Evolutionary conservation across 371 early-diverging fungal species (phyloP), one percentile per base, ranked within the genome.

Genomic region (Lichtheimia ramosa): DNA sequence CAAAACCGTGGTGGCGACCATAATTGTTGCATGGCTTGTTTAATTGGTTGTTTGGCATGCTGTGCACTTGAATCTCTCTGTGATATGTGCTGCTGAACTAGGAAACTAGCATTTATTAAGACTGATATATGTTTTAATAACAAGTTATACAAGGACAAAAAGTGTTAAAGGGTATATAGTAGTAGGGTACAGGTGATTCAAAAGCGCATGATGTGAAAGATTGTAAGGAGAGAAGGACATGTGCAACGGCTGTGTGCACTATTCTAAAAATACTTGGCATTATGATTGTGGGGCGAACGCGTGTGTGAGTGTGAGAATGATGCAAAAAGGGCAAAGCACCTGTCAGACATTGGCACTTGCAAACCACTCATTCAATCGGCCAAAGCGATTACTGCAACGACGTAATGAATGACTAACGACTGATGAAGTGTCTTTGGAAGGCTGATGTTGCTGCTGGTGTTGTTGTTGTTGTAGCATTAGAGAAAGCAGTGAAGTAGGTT

Each of bases 21-120:
- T 27, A 43, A 46, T n/a, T 61, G 63, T n/a, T 63, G 64, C 27
- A 58, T 63, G 58, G 58, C 58, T 4, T 63, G 64, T 54, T 42
- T 63, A 16, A 46, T 63, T 20, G 64, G 54, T 15, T 63, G 64
- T 21, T 46, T 63, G 21, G 64, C 64, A 5, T 63, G 58, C 42
- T 63, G 63, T 48, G 63, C 63, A 40, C 49, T 63, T 34, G 57
- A 63, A 20, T 51, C 48, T 21, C 40, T 63, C n/a, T 63, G 58
- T 27, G 48, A 59, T 28, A 51, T 51, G 51, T 51, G 51, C 40
- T 59, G 59, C 42, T 59, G 24, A 49, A 49, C 50, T 18, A 24
- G 23, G 14, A 49, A 10, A n/a, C 4, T 24, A 49, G 24, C 16
- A 49, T 49, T 49, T 49, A 14, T 16, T 23, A 49, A 49, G 14